Evolutionary conservation across 2,329 filamentous ascomycete genomes (phyloP).

Genomic region (Calonectria hawksworthii): DNA sequence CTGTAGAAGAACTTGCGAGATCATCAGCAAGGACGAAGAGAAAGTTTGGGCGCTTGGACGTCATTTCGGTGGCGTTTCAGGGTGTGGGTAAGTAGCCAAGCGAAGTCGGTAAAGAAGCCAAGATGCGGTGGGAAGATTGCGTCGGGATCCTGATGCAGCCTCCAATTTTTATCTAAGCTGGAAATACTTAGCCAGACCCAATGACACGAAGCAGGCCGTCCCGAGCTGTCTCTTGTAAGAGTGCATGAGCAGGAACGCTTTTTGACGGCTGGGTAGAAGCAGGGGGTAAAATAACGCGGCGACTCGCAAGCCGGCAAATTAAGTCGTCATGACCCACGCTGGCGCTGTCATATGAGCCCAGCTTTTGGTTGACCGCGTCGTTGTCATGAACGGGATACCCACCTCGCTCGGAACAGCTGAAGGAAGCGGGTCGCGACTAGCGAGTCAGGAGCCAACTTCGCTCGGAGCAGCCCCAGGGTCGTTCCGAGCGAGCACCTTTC

Average conservation of each 20-base stretch:
- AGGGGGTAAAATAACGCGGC: neutral
- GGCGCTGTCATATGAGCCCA: neutral
- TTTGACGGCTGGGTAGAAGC: neutral
- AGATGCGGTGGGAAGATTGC: neutral
- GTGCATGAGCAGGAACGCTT: neutral
- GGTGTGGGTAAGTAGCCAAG: neutral
- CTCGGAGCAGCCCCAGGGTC: neutral
- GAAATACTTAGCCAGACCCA: neutral
- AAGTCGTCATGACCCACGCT: neutral
- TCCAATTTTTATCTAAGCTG: neutral
- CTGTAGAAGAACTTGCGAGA: slow-evolving; percentile 12
- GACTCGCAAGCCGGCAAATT: neutral
- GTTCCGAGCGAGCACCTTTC: neutral
- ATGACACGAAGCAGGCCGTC: neutral
- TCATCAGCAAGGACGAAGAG: slow-evolving; percentile 28
- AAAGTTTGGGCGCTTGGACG: slow-evolving; percentile 25
- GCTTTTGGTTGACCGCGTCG: neutral
- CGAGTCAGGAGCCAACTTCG: neutral
- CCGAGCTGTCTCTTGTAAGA: neutral
- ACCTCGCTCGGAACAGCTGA: slow-evolving; percentile 3
- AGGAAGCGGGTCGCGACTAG: neutral
- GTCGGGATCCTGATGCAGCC: neutral
- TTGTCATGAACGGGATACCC: neutral
- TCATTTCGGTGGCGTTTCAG: neutral
- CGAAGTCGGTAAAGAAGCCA: neutral